A percentile compares a stretch with the other conserved stretches of the same genome.
phyloP scores from a whole-genome alignment of 306 rosid genomes.

The Prunus salicina region DNA sequence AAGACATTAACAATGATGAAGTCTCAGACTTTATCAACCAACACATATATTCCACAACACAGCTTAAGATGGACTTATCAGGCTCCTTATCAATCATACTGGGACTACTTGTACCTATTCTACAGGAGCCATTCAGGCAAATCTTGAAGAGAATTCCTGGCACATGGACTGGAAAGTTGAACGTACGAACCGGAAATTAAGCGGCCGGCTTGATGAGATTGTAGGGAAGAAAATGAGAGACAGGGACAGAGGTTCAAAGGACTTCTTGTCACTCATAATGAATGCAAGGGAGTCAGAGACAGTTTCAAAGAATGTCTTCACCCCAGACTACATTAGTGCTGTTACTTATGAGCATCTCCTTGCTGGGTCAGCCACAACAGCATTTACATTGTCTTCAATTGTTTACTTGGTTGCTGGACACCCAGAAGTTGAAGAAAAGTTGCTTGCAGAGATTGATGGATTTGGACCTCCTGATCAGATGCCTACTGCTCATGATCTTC shows the following conservation, averaged over 20 bases:
- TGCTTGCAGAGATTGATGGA: conserved; percentile 71
- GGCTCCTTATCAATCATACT: conserved; percentile 86
- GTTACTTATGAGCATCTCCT: conserved; percentile 85
- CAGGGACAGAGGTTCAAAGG: conserved; percentile 52
- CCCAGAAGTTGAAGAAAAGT: conserved; percentile 65
- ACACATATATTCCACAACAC: conserved; percentile 86
- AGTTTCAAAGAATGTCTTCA: conserved; percentile 48
- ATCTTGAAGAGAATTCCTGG: conserved; percentile 80
- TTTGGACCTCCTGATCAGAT: conserved; percentile 51
- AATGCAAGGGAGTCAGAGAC: conserved; percentile 67
- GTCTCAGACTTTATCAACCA: conserved; percentile 78
- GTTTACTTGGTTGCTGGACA: conserved; percentile 85
- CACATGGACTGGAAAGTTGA: conserved; percentile 94
- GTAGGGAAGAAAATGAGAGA: conserved; percentile 59
- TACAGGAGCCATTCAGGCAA: conserved; percentile 84
- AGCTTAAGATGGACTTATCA: conserved; percentile 88
- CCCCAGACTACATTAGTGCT: conserved; percentile 76
- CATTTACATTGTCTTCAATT: conserved; percentile 79
- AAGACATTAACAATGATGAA: conserved; percentile 5
- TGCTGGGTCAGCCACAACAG: conserved; percentile 88
- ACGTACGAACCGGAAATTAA: conserved; percentile 46
- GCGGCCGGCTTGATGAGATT: conserved; percentile 70
- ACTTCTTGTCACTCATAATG: conserved; percentile 70
- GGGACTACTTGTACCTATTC: conserved; percentile 70
- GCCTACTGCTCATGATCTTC: conserved; percentile 74